Evolutionary conservation across 2,329 filamentous ascomycete species (phyloP).

Genomic region (Pestalotiopsis sp.): DNA sequence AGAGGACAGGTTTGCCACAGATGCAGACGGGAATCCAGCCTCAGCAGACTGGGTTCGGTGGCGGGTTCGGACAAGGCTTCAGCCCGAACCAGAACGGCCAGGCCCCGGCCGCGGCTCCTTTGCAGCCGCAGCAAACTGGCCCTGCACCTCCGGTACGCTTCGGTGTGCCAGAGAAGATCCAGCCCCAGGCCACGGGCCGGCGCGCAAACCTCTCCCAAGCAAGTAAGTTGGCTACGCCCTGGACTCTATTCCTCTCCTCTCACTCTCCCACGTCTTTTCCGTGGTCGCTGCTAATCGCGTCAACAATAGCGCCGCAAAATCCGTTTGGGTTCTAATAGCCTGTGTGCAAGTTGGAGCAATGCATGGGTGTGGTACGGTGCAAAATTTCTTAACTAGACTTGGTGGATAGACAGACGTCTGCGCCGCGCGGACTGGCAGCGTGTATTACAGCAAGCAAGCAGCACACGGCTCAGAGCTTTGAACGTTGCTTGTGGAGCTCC

Average conservation of each 20-base stretch:
- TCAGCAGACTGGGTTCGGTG: constrained; percentile 51
- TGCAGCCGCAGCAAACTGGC: constrained; percentile 78
- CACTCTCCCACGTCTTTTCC: neutral
- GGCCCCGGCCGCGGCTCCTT: constrained; percentile 57
- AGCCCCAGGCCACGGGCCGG: constrained; percentile 82
- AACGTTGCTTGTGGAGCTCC: neutral
- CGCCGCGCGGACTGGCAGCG: neutral
- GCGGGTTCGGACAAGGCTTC: constrained; percentile 42
- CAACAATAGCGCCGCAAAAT: constrained; percentile 47
- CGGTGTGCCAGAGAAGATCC: constrained; percentile 79
- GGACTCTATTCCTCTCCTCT: neutral
- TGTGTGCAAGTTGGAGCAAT: neutral
- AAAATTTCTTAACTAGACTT: neutral
- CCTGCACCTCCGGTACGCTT: constrained; percentile 88
- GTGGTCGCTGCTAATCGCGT: neutral
- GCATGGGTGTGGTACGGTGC: neutral
- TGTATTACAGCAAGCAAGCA: neutral
- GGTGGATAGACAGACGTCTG: neutral
- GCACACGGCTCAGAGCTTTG: neutral
- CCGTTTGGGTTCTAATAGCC: constrained; percentile 48
- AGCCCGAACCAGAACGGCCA: constrained; percentile 54
- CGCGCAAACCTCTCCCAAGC: constrained; percentile 91
- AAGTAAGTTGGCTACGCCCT: constrained; percentile 68
- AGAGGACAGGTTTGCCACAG: constrained; percentile 52
- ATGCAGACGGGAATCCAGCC: constrained; percentile 41